Conservation (phyloP, 495 filamentous ascomycete species). For the Penicillium cinerascens region DNA sequence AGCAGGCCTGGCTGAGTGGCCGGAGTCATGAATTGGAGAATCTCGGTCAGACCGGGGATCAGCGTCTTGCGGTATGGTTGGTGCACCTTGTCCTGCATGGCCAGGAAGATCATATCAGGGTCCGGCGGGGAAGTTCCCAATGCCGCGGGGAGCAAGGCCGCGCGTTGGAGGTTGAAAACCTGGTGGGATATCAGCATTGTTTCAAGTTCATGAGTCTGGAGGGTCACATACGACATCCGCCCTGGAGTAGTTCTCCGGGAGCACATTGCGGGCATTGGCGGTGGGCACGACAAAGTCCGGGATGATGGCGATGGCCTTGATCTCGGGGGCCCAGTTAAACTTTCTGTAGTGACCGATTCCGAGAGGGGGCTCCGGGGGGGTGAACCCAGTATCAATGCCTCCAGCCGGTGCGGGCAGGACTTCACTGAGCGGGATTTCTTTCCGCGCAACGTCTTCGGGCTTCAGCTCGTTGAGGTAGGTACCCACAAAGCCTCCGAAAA, state of each 20-base stretch:
- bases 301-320: constrained; percentile 92
- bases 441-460: constrained; percentile 76
- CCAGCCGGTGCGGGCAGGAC: constrained; percentile 84
- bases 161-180: constrained; percentile 92
- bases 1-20: constrained; percentile 79
- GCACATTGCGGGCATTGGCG: constrained; percentile 75
- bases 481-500: constrained; percentile 96
- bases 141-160: constrained; percentile 80
- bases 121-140: constrained; percentile 87
- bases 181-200: constrained; percentile 19
- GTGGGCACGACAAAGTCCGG: constrained; percentile 92
- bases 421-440: constrained; percentile 93
- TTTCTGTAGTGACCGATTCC: constrained; percentile 91
- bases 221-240: constrained; percentile 65
- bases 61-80: constrained; percentile 87
- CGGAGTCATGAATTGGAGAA: constrained; percentile 81
- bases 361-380: constrained; percentile 80
- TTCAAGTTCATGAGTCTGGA: background rate
- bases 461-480: constrained; percentile 89
- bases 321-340: constrained; percentile 86
- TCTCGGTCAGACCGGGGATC: constrained; percentile 87
- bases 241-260: constrained; percentile 71
- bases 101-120: constrained; percentile 85
- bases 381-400: constrained; percentile 78
- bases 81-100: constrained; percentile 97